A percentile compares a stretch with the other conserved stretches of the same genome.
These are phyloP conservation scores for Suillus lakei DNA, from an alignment of 768 basidiomycete species.

Conservation along the genomic window DNA sequence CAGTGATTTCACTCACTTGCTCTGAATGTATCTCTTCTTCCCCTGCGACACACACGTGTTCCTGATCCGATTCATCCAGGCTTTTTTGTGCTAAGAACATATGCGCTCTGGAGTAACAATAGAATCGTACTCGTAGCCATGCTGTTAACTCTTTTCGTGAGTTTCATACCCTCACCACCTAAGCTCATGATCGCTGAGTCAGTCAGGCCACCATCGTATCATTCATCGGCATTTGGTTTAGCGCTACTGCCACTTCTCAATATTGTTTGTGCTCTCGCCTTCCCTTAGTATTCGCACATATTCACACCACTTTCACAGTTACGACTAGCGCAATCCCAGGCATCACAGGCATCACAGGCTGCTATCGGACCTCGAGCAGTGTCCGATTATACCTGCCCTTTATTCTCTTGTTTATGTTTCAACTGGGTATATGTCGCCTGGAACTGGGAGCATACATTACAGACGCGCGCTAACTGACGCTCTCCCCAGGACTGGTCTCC, in stretches of 20 bases:
- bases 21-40: neutral
- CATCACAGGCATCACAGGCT: neutral
- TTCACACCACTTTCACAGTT: neutral
- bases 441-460: neutral
- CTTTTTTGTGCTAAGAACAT: neutral
- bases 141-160: neutral
- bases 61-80: neutral
- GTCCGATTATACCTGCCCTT: neutral
- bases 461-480: neutral
- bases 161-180: neutral
- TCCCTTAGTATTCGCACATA: neutral
- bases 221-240: neutral
- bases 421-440: neutral
- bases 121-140: neutral
- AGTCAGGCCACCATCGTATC: neutral
- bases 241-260: neutral
- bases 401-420: neutral
- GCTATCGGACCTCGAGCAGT: neutral
- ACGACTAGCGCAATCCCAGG: neutral
- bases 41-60: neutral
- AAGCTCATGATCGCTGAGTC: neutral
- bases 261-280: neutral
- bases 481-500: neutral
- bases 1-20: neutral
- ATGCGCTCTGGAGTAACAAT: neutral